phyloP scores from a whole-genome alignment of 306 rosid species.

The Lupinus albus region DNA sequence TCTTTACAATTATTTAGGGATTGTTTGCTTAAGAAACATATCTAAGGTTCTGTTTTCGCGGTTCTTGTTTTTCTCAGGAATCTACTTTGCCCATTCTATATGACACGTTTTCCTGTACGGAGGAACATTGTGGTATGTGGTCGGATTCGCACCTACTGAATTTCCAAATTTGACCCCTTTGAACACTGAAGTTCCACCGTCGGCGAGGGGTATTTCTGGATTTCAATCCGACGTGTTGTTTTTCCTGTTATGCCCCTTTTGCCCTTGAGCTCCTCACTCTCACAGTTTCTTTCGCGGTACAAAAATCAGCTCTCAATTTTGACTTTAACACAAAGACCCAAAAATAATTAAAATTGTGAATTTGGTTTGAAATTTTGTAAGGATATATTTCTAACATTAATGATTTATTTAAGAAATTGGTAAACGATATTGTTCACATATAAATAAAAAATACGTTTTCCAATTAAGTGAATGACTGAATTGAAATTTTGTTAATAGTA shows the following conservation, averaged over 20 bases:
- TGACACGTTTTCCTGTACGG: conserved; percentile 39
- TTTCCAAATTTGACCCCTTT: conserved; percentile 9
- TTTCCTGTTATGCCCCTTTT: neutral
- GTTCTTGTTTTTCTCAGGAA: conserved; percentile 17
- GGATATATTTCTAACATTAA: no score
- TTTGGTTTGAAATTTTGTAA: no score
- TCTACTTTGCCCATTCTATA: neutral
- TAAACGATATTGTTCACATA: no score
- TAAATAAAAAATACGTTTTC: no score
- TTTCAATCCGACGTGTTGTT: neutral
- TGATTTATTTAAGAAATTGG: no score
- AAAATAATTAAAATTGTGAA: no score
- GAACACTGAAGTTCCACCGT: neutral
- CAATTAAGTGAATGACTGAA: no score
- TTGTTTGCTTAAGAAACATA: neutral
- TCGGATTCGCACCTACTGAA: neutral
- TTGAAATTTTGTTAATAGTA: no score
- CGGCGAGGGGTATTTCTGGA: conserved; percentile 40
- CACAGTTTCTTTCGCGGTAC: neutral
- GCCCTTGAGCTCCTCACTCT: neutral
- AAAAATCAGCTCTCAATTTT: neutral
- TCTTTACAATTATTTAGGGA: no score
- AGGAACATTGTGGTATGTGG: neutral
- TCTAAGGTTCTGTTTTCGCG: neutral
- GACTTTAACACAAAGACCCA: no score